These are phyloP conservation scores for Microcyclosporella mali DNA, from an alignment of 2,329 filamentous ascomycete species.

Conservation along the genomic window DNA sequence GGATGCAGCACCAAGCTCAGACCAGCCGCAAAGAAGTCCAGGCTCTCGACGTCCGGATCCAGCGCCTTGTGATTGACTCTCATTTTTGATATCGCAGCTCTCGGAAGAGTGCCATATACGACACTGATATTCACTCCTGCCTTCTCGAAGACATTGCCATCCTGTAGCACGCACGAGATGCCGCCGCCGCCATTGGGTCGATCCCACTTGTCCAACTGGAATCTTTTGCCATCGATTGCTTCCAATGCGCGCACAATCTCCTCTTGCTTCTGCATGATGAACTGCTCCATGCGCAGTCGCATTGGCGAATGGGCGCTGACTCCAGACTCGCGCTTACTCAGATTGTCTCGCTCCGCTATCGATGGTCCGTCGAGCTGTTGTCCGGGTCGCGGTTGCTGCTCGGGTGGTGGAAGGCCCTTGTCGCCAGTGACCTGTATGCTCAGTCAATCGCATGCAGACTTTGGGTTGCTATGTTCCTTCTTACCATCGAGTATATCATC, in stretches of 20 bases:
- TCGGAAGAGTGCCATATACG: constrained; percentile 85
- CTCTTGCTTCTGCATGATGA: constrained; percentile 89
- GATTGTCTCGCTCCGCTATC: constrained; percentile 78
- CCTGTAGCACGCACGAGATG: constrained; percentile 89
- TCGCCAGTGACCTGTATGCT: constrained; percentile 34
- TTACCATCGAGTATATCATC: constrained; percentile 56
- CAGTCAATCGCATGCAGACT: constrained; percentile 9
- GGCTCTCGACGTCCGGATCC: constrained; percentile 66
- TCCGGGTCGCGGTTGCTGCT: constrained; percentile 8
- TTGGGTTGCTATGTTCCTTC: constrained; percentile 7
- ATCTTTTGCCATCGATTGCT: constrained; percentile 73
- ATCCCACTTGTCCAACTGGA: constrained; percentile 79
- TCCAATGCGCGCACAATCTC: constrained; percentile 80
- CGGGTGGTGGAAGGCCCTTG: constrained; percentile 9
- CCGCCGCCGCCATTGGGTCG: constrained; percentile 85
- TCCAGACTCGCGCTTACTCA: constrained; percentile 70
- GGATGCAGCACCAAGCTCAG: constrained; percentile 91
- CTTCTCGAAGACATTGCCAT: constrained; percentile 96
- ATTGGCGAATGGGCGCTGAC: constrained; percentile 78
- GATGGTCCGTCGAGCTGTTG: constrained; percentile 54
- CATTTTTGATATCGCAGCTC: constrained; percentile 87
- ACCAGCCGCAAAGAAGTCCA: constrained; percentile 93
- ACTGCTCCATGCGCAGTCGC: constrained; percentile 94
- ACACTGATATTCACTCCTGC: constrained; percentile 91
- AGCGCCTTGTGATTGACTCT: constrained; percentile 89